Evolutionary conservation across 2,329 filamentous ascomycete species (phyloP).

Genomic region (Epichloe typhina): DNA sequence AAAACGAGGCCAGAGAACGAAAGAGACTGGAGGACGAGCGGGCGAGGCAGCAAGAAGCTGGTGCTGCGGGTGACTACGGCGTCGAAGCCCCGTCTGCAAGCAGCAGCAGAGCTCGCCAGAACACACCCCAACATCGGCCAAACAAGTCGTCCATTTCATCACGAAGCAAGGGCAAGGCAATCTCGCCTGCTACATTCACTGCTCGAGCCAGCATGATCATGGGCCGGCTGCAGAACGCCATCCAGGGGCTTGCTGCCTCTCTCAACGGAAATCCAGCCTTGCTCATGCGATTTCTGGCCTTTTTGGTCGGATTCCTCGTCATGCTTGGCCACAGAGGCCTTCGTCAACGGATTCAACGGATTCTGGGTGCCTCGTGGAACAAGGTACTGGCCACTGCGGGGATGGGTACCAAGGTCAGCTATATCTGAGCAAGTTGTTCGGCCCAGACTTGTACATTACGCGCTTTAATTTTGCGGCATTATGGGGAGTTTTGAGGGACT

Average conservation of each 20-base stretch:
- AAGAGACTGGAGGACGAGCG: constrained; percentile 42
- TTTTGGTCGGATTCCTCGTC: constrained; percentile 64
- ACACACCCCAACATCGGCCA: constrained; percentile 15
- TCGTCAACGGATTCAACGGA: constrained; percentile 57
- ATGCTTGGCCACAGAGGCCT: constrained; percentile 64
- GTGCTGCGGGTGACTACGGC: constrained; percentile 56
- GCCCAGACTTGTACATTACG: constrained; percentile 6
- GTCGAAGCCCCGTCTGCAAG: constrained; percentile 39
- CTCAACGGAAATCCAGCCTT: constrained; percentile 44
- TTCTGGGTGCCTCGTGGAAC: constrained; percentile 59
- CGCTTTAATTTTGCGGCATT: constrained; percentile 10
- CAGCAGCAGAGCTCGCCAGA: constrained; percentile 20
- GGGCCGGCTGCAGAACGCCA: constrained; percentile 34
- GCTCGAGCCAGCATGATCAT: constrained; percentile 40
- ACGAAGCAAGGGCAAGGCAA: constrained; percentile 17
- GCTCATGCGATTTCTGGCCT: constrained; percentile 55
- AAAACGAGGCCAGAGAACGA: constrained; percentile 44
- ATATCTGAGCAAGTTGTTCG: constrained; percentile 46
- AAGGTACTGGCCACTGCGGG: constrained; percentile 77
- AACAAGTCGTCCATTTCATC: constrained; percentile 12
- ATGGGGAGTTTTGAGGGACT: constrained; percentile 15
- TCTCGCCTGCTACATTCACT: constrained; percentile 24
- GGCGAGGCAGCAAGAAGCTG: constrained; percentile 32
- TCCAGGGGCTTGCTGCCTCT: constrained; percentile 36
- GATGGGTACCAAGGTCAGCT: constrained; percentile 96